Percentiles rank a stretch among this genome's conserved stretches.
Evolutionary conservation across 805 yeast genomes (phyloP).

Genomic region (Nakazawaea siamensis): DNA sequence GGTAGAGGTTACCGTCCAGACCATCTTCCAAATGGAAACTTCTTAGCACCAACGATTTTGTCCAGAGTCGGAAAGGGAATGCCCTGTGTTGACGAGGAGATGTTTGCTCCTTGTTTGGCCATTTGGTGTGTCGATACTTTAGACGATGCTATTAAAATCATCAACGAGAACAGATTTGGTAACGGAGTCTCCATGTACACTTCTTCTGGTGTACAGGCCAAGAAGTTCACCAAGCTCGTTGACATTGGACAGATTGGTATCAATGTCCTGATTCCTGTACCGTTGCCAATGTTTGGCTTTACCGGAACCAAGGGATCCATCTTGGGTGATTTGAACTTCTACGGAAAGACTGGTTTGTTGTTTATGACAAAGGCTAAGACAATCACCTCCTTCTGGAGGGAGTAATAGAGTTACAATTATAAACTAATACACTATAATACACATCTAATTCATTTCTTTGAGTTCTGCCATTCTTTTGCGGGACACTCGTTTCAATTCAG

Average conservation of each 20-base stretch:
- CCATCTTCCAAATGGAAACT: conserved; percentile 47
- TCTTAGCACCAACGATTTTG: conserved; percentile 64
- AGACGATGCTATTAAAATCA: conserved; percentile 60
- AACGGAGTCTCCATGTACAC: conserved; percentile 71
- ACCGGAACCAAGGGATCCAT: conserved; percentile 72
- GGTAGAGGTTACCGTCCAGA: conserved; percentile 46
- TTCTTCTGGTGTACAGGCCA: conserved; percentile 59
- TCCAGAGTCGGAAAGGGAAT: conserved; percentile 57
- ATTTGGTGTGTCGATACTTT: conserved; percentile 57
- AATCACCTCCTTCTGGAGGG: conserved; percentile 60
- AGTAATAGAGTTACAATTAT: conserved; percentile 1
- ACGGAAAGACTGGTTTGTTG: conserved; percentile 65
- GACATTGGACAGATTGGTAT: conserved; percentile 74
- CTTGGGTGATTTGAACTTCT: conserved; percentile 72
- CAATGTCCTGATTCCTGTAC: conserved; percentile 76
- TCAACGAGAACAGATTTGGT: conserved; percentile 53
- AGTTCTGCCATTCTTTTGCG: no score
- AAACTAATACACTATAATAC: no score
- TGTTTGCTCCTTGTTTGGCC: conserved; percentile 66
- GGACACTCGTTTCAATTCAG: no score
- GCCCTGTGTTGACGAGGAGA: conserved; percentile 67
- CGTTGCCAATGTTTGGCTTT: conserved; percentile 74
- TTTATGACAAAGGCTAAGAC: conserved; percentile 73
- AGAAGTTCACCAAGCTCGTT: conserved; percentile 57
- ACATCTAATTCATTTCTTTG: no score